Evolutionary conservation across 2,329 filamentous ascomycete species (phyloP).

Genomic region (Periconia sp.): DNA sequence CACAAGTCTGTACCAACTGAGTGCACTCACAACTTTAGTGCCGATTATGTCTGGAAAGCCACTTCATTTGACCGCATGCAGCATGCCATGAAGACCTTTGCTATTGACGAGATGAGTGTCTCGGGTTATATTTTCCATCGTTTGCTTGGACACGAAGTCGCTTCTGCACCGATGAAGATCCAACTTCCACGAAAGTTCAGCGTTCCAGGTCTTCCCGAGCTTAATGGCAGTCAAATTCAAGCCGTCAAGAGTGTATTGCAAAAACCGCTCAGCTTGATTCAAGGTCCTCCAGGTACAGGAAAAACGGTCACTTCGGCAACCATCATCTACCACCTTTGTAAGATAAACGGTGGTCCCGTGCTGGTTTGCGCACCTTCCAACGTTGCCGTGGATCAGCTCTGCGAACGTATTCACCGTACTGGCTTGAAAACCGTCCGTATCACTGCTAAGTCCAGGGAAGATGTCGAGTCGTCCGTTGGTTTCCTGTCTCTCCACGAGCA

Average conservation of each 20-base stretch:
- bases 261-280: conserved; percentile 91
- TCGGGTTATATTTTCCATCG: conserved; percentile 99
- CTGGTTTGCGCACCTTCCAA: conserved; percentile 97
- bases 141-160: conserved; percentile 91
- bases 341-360: conserved; percentile 92
- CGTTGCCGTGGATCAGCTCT: conserved; percentile 96
- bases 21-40: conserved; percentile 96
- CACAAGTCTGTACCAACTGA: conserved; percentile 96
- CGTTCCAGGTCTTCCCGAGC: conserved; percentile 87
- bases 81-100: conserved; percentile 98
- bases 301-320: conserved; percentile 99
- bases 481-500: conserved; percentile 96
- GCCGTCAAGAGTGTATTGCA: conserved; percentile 95
- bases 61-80: conserved; percentile 99
- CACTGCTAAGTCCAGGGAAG: conserved; percentile 97
- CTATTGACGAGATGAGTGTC: conserved; percentile 95
- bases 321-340: conserved; percentile 96
- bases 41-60: conserved; percentile 99
- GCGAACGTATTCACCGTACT: conserved; percentile 92
- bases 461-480: conserved; percentile 97
- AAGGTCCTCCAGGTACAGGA: conserved; percentile 93
- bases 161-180: conserved; percentile 91
- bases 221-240: conserved; percentile 94
- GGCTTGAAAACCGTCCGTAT: conserved; percentile 95
- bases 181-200: conserved; percentile 96